Conservation (phyloP, 805 yeast species). For the Metschnikowia gelsemii region DNA sequence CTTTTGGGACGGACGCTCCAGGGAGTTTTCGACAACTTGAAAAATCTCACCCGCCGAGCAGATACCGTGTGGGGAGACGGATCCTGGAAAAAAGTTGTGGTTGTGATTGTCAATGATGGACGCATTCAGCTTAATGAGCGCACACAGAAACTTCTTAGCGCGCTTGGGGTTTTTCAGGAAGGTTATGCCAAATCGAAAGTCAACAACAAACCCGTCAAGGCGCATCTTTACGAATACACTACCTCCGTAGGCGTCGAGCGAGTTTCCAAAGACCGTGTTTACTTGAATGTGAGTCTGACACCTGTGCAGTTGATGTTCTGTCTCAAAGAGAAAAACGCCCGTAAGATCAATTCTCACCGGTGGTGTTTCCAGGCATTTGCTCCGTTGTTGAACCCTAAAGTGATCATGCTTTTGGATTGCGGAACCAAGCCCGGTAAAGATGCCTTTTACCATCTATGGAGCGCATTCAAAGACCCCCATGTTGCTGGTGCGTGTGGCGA, state of each 20-base stretch:
- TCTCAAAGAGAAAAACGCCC: slow-evolving; percentile 82
- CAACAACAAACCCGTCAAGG: slow-evolving; percentile 74
- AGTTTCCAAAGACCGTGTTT: slow-evolving; percentile 58
- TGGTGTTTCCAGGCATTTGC: slow-evolving; percentile 97
- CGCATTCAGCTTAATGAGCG: slow-evolving; percentile 78
- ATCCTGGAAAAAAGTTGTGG: slow-evolving; percentile 92
- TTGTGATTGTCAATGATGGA: slow-evolving; percentile 89
- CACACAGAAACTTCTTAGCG: slow-evolving; percentile 75
- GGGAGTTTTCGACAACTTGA: slow-evolving; percentile 83
- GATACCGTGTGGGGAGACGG: slow-evolving; percentile 87
- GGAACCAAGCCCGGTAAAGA: slow-evolving; percentile 90
- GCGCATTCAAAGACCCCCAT: slow-evolving; percentile 70
- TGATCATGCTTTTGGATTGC: slow-evolving; percentile 84
- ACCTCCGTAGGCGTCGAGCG: slow-evolving; percentile 82
- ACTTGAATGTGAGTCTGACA: slow-evolving; percentile 60
- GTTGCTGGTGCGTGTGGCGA: slow-evolving; percentile 99
- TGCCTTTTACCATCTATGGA: slow-evolving; percentile 88
- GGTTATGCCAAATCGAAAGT: slow-evolving; percentile 93
- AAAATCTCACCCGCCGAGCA: slow-evolving; percentile 64
- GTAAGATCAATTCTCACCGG: slow-evolving; percentile 91
- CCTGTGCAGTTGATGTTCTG: slow-evolving; percentile 92
- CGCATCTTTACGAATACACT: slow-evolving; percentile 92
- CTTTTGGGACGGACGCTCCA: slow-evolving; percentile 80
- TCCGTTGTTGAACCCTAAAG: slow-evolving; percentile 75
- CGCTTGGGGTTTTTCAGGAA: slow-evolving; percentile 90